Evolutionary conservation across 139 green algal species (phyloP).

Genomic region (Parachlorella kessleri): DNA sequence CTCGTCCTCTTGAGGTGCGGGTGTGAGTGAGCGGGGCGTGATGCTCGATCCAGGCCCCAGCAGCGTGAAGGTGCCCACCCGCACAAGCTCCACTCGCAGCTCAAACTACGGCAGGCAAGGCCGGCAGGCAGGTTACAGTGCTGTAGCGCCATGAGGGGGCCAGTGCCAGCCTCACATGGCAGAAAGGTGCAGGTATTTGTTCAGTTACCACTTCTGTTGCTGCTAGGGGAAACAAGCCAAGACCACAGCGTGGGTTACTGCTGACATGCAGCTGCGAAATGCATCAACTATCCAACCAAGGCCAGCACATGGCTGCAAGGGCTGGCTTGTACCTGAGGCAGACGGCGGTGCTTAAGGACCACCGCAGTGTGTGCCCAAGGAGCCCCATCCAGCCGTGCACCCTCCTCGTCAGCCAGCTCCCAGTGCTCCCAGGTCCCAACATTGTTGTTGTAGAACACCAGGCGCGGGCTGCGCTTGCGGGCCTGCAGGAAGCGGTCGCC

Average conservation of each 20-base stretch:
- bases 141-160: no score
- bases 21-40: slow-evolving; percentile 28
- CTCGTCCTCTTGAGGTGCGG: background rate
- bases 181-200: no score
- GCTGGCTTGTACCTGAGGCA: slow-evolving; percentile 26
- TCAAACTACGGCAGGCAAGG: no score
- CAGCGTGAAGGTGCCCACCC: slow-evolving; percentile 43
- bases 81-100: slow-evolving; percentile 50
- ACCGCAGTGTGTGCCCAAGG: slow-evolving; percentile 47
- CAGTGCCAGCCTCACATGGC: no score
- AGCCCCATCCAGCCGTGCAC: background rate
- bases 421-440: slow-evolving; percentile 80
- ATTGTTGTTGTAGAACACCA: slow-evolving; percentile 75
- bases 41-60: slow-evolving; percentile 13
- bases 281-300: background rate
- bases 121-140: no score
- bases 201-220: no score
- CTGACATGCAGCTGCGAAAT: no score
- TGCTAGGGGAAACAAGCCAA: no score
- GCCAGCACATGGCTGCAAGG: background rate
- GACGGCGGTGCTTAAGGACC: slow-evolving; percentile 49
- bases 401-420: slow-evolving; percentile 44
- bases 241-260: no score
- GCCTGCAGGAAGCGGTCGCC: slow-evolving; percentile 73
- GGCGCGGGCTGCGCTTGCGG: slow-evolving; percentile 45